These are phyloP conservation scores for Colletotrichum viniferum DNA, from an alignment of 2,329 filamentous ascomycete genomes.

Conservation along the genomic window DNA sequence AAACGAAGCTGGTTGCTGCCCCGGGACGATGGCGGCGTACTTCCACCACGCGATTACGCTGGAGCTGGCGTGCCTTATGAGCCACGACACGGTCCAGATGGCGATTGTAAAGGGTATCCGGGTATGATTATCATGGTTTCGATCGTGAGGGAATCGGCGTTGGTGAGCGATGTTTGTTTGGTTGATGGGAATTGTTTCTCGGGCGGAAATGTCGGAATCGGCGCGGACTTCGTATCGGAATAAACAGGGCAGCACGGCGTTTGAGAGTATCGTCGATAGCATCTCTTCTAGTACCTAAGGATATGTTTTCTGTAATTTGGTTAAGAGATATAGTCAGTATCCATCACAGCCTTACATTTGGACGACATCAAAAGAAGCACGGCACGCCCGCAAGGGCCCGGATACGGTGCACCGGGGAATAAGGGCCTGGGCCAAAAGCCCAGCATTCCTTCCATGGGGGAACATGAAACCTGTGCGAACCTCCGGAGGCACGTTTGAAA, in stretches of 20 bases:
- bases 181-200: not conserved
- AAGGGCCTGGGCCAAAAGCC: not conserved
- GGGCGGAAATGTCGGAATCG: not conserved
- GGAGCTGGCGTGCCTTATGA: conserved; percentile 17
- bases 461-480: conserved; percentile 1
- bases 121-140: not conserved
- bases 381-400: not conserved
- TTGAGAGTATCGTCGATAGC: not conserved
- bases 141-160: not conserved
- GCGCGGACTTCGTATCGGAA: not conserved
- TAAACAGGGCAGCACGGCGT: not conserved
- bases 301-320: not conserved
- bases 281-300: too few species aligned
- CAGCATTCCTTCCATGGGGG: not conserved
- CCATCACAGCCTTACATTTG: not conserved
- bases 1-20: conserved; percentile 12
- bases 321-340: not conserved
- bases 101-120: conserved; percentile 12
- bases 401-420: not conserved
- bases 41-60: conserved; percentile 14
- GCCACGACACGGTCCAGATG: conserved; percentile 12
- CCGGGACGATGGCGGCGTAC: conserved; percentile 18
- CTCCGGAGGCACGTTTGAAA: not conserved
- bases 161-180: not conserved
- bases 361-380: not conserved